Evolutionary conservation across 2,329 filamentous ascomycete genomes (phyloP), one percentile per base, ranked within the genome.

Genomic region (Knufia fluminis): DNA sequence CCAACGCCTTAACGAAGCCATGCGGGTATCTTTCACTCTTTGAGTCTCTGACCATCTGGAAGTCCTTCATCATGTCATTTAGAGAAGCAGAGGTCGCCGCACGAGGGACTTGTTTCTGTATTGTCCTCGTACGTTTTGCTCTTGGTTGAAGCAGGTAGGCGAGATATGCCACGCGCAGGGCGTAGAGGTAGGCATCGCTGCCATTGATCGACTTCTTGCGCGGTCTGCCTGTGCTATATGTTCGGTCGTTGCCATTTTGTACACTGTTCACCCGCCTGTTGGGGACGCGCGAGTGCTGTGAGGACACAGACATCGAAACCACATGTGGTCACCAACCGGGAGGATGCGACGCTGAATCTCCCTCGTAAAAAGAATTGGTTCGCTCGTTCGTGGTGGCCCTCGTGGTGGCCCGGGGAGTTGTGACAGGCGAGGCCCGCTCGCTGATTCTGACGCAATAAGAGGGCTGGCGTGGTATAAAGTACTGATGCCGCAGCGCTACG

Each of bases 101-200:
- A 53, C 86, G 81, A 68, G 88, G 80, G 23, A 57, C 51, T 19
- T 31, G 35, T 63, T 69, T 72, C 9, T 81, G 69, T 36, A 92
- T 81, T 76, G 89, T 94, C 71, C 95, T 88, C 62, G 91, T 86
- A 63, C 88, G 81, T 69, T 91, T 92, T 61, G 86, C 79, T 62
- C 89, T 86, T 55, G 92, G 91, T 65, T 95, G 89, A 46, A 98
- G 78, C 39, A 97, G 82, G 68, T 98, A 94, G 67, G 91, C 78
- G 51, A 98, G 84, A 68, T 88, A 96, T 59, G 91, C 91, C 58
- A 86, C 83, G 54, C 92, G 85, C 48, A 98, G 80, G 60, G 90
- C 89, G 69, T 88, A 95, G 55, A 82, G 85, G 70, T 94, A 95
- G 63, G 88, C 90, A 68, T 96, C 88, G 60, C 94, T 85, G 65